Conservation (phyloP, 352 stramenopile genomes). For the Pythium chondricola region DNA sequence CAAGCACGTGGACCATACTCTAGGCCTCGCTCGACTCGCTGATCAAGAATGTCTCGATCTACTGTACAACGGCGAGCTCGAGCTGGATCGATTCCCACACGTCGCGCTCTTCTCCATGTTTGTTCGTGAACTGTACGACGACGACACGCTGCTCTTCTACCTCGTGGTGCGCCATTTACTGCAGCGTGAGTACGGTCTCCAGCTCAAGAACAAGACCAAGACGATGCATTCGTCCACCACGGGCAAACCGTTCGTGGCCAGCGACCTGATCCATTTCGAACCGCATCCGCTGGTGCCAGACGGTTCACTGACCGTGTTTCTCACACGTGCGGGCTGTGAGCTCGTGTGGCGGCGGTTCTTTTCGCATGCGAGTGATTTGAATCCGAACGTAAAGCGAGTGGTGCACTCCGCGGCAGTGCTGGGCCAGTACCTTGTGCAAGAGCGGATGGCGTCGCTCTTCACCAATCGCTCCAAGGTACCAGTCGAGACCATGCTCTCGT, state of each 20-base stretch:
- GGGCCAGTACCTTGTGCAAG: slow-evolving; percentile 32
- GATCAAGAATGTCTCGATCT: slow-evolving; percentile 73
- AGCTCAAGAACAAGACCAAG: slow-evolving; percentile 57
- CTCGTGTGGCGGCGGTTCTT: slow-evolving; percentile 40
- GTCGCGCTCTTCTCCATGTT: slow-evolving; percentile 56
- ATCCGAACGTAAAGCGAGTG: neutral
- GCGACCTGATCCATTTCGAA: slow-evolving; percentile 11
- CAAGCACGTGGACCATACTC: slow-evolving; percentile 36
- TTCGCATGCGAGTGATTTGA: slow-evolving; percentile 9
- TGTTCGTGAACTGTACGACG: slow-evolving; percentile 59
- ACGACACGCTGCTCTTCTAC: slow-evolving; percentile 63
- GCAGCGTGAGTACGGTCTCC: slow-evolving; percentile 48
- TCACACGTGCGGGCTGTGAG: slow-evolving; percentile 38
- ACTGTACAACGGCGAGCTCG: slow-evolving; percentile 55
- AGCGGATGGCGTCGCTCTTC: slow-evolving; percentile 26
- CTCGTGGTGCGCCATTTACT: slow-evolving; percentile 36
- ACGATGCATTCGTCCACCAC: slow-evolving; percentile 34
- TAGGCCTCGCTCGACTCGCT: slow-evolving; percentile 46
- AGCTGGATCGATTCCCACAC: slow-evolving; percentile 36
- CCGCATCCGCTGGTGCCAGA: slow-evolving; percentile 47
- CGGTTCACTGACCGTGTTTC: slow-evolving; percentile 43
- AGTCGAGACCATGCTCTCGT: slow-evolving; percentile 41
- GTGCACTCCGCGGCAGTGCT: slow-evolving; percentile 17
- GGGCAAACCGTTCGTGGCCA: slow-evolving; percentile 35
- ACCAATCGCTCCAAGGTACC: slow-evolving; percentile 2